Percentiles rank a stretch among this genome's conserved stretches.
phyloP scores from a whole-genome alignment of 495 filamentous ascomycete genomes.

The Friedmanniomyces simplex region DNA sequence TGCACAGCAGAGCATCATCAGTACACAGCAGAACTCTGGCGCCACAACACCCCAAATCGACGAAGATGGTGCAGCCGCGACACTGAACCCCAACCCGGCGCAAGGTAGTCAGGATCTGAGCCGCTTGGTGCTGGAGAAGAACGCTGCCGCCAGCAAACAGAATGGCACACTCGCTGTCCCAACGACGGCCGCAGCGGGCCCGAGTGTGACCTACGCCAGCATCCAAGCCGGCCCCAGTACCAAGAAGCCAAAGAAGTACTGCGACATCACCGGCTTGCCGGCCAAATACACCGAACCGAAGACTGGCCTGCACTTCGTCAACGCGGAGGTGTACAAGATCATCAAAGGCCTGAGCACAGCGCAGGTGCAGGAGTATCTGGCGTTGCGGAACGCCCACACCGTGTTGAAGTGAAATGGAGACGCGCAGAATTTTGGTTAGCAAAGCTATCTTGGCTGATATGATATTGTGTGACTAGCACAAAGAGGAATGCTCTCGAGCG shows the following conservation, averaged over 20 bases:
- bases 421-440: background rate
- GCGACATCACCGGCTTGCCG: slow-evolving; percentile 84
- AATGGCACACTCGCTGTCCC: slow-evolving; percentile 19
- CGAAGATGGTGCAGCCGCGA: slow-evolving; percentile 49
- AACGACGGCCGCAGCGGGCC: slow-evolving; percentile 34
- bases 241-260: slow-evolving; percentile 68
- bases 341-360: slow-evolving; percentile 68
- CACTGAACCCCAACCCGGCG: slow-evolving; percentile 55
- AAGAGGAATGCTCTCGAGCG: background rate
- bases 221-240: slow-evolving; percentile 85
- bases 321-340: slow-evolving; percentile 77
- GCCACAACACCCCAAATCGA: slow-evolving; percentile 57
- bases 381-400: slow-evolving; percentile 80
- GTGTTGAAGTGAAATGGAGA: slow-evolving; percentile 60
- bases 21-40: slow-evolving; percentile 73
- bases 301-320: slow-evolving; percentile 77
- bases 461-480: background rate
- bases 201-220: slow-evolving; percentile 82
- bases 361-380: slow-evolving; percentile 74
- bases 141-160: slow-evolving; percentile 2
- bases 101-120: slow-evolving; percentile 80
- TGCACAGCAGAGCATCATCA: slow-evolving; percentile 59
- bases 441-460: background rate
- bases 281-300: slow-evolving; percentile 90
- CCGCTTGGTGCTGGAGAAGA: slow-evolving; percentile 73